Evolutionary conservation across 2,329 filamentous ascomycete species (phyloP), one percentile per base, ranked within the genome.

Genomic region (Uncinocarpus reesii): DNA sequence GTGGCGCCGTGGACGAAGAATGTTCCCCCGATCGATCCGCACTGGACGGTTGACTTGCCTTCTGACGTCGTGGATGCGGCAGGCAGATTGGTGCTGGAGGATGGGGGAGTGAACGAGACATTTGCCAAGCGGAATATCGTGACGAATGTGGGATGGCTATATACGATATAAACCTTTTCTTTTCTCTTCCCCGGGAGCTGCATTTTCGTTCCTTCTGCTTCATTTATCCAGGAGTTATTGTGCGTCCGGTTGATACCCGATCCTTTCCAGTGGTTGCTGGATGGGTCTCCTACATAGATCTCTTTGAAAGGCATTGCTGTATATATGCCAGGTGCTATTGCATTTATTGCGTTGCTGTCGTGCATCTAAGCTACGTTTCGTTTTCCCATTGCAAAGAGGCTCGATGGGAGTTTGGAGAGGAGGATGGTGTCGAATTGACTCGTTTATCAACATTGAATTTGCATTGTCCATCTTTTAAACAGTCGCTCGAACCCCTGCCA

Each of bases 1-100:
- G 50, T 26, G 11, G 55, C 58, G 34, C 31, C 24, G 26, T 61
- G 51, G 58, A 55, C 58, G 18, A 56, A 47, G 29, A 21, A 48
- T 28, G 54, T 55, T 5, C 46, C 51, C 28, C 40, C 46, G 15
- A 51, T 56, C 37, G 47, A 43, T 23, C 46, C 34, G 35, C 31
- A 36, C 32, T 36, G 36, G 29, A 49, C 48, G 24, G 21, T 46
- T 18, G 42, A 37, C 20, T 26, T 49, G 7, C 46, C 52, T 7
- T n/a, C 16, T 10, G 50, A 51, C 18, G 28, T 47, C 20, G 37
- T 53, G 31, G 44, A 54, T 42, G 34, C 29, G 11, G 35, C 23
- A 1, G 49, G 50, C 1, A 49, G 47, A 16, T 42, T 55, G 34
- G 52, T 55, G 28, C 50, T 56, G 26, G 52, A 56, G 43, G 48